phyloP scores from a whole-genome alignment of 73 alveolate genomes.

The Durusdinium trenchii region DNA sequence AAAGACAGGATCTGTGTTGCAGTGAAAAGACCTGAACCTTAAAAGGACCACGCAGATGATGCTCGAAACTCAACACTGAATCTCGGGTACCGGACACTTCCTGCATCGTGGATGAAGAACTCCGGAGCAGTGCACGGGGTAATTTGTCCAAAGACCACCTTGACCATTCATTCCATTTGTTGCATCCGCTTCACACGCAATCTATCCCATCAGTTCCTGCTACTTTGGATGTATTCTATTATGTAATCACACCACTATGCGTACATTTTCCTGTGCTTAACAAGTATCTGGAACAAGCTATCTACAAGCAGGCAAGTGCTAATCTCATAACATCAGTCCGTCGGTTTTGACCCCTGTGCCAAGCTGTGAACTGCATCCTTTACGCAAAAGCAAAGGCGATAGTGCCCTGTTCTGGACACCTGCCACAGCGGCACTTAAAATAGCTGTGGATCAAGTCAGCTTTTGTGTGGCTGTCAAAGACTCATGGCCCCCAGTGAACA shows the following conservation, averaged over 20 bases:
- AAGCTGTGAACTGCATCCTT: constrained; percentile 76
- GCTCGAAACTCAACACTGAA: background rate
- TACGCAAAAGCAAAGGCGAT: constrained; percentile 82
- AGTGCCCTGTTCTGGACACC: constrained; percentile 82
- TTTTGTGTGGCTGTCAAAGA: no score
- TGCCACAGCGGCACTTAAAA: background rate
- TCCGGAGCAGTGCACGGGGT: constrained; percentile 87
- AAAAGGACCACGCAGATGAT: background rate
- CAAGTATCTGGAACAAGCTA: no score
- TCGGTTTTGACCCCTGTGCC: background rate
- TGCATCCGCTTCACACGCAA: background rate
- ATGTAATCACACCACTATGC: no score
- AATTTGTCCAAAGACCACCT: constrained; percentile 93
- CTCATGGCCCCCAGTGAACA: no score
- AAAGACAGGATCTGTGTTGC: background rate
- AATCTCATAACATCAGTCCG: no score
- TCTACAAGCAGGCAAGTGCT: no score
- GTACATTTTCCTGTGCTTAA: no score
- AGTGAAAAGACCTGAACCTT: background rate
- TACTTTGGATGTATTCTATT: no score
- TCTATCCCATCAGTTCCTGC: no score
- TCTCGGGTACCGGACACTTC: constrained; percentile 14
- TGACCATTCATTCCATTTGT: background rate
- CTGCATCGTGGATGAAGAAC: constrained; percentile 89
- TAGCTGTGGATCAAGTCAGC: no score